Evolutionary conservation across 352 stramenopile species (phyloP).

Genomic region (Phytophthora lateralis): DNA sequence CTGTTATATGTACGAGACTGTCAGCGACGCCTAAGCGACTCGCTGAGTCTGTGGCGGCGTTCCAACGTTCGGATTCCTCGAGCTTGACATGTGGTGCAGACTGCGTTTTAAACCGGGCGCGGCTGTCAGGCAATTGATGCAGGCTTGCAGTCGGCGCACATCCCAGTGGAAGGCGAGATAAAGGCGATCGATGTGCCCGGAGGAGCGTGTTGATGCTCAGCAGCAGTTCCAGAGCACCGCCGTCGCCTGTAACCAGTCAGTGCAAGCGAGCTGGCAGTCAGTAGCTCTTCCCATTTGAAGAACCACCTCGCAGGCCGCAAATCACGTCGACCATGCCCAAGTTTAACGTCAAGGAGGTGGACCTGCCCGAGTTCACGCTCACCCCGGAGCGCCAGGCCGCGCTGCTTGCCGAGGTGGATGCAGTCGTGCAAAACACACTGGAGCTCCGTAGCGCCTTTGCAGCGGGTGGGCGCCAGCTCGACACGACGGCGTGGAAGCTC

Average conservation of each 20-base stretch:
- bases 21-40: too few species aligned
- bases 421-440: constrained; percentile 41
- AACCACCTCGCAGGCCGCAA: constrained; percentile 19
- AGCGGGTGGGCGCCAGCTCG: constrained; percentile 34
- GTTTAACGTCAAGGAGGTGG: constrained; percentile 44
- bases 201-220: constrained; percentile 14
- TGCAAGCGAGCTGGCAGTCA: constrained; percentile 7
- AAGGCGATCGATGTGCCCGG: constrained; percentile 26
- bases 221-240: constrained; percentile 17
- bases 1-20: not conserved
- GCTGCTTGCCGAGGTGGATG: constrained; percentile 33
- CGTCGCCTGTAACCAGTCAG: constrained; percentile 15
- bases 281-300: constrained; percentile 21
- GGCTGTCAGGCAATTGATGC: constrained; percentile 12
- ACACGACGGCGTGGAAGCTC: constrained; percentile 42
- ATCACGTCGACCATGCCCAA: constrained; percentile 28
- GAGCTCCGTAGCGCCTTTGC: constrained; percentile 40
- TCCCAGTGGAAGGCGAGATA: constrained; percentile 24
- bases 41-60: not conserved
- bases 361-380: constrained; percentile 32
- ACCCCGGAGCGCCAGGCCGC: constrained; percentile 20
- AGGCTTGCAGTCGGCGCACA: constrained; percentile 13
- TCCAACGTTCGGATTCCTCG: constrained; percentile 12
- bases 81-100: constrained; percentile 20
- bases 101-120: too few species aligned